phyloP scores from a whole-genome alignment of 305 asterid genomes.

The Fraxinus latifolia region DNA sequence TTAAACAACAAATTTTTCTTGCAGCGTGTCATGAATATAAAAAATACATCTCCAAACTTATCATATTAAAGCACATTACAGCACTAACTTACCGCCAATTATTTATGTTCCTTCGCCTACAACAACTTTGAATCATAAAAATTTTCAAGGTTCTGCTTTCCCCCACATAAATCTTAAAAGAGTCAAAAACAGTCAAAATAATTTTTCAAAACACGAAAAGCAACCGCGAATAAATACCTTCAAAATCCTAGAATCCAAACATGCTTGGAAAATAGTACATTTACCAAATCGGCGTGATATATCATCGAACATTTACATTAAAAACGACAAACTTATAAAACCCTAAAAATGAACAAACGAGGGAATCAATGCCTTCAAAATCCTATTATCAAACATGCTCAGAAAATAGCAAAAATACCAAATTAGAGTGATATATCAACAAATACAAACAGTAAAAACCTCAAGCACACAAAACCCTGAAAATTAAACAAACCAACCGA shows the following conservation, averaged over 20 bases:
- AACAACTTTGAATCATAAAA: background rate
- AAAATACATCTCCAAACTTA: background rate
- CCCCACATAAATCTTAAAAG: constrained; percentile 7
- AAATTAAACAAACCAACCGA: constrained; percentile 1
- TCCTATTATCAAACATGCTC: background rate
- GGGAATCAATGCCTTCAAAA: background rate
- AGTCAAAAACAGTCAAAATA: background rate
- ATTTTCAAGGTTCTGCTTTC: background rate
- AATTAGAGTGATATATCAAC: background rate
- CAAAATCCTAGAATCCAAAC: background rate
- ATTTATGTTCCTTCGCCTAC: background rate
- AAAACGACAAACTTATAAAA: constrained; percentile 17
- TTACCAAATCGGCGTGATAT: background rate
- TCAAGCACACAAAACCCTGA: constrained; percentile 27
- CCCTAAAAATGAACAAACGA: constrained; percentile 19
- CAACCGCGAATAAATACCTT: background rate
- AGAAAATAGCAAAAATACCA: background rate
- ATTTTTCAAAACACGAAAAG: background rate
- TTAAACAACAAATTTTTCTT: background rate
- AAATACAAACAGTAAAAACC: constrained; percentile 2
- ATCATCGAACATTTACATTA: background rate
- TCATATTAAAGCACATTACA: background rate
- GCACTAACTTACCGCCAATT: background rate
- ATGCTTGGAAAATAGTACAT: background rate
- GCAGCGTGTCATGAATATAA: background rate